phyloP scores from a whole-genome alignment of 495 filamentous ascomycete genomes.

The Lepraria neglecta region DNA sequence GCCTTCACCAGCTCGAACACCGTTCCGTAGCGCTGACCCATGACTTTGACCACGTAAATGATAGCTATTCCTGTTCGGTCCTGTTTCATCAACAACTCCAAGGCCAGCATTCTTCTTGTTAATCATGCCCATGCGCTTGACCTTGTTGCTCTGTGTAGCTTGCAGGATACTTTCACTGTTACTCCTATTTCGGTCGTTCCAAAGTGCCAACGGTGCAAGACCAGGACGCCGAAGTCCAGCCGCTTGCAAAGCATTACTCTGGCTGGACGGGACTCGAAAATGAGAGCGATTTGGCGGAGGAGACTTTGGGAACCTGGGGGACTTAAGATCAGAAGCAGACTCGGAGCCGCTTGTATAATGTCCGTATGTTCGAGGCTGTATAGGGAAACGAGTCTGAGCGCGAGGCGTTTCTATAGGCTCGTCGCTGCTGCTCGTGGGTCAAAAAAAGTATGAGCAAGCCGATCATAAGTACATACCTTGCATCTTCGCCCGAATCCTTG shows the following conservation, averaged over 20 bases:
- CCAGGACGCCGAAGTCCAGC: slow-evolving; percentile 58
- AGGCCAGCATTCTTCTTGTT: slow-evolving; percentile 68
- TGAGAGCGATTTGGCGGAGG: slow-evolving; percentile 73
- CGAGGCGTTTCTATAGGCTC: slow-evolving; percentile 61
- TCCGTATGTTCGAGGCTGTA: slow-evolving; percentile 51
- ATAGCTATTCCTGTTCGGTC: slow-evolving; percentile 61
- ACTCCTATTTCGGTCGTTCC: slow-evolving; percentile 78
- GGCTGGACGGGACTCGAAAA: slow-evolving; percentile 69
- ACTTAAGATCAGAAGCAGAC: slow-evolving; percentile 46
- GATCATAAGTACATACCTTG: slow-evolving; percentile 48
- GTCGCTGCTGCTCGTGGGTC: slow-evolving; percentile 38
- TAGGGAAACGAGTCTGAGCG: slow-evolving; percentile 75
- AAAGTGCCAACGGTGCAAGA: slow-evolving; percentile 59
- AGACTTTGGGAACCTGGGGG: slow-evolving; percentile 57
- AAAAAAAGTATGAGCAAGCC: background rate
- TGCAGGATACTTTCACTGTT: slow-evolving; percentile 80
- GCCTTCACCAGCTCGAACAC: slow-evolving; percentile 37
- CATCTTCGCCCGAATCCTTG: slow-evolving; percentile 58
- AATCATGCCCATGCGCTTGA: slow-evolving; percentile 79
- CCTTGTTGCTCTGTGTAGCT: slow-evolving; percentile 51
- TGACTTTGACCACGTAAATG: slow-evolving; percentile 78
- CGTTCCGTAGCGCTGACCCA: slow-evolving; percentile 63
- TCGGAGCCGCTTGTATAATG: slow-evolving; percentile 46
- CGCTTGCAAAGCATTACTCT: slow-evolving; percentile 52
- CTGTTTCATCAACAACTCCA: slow-evolving; percentile 66